Evolutionary conservation across 257 asterid species (phyloP).

Genomic region (Perilla frutescens): DNA sequence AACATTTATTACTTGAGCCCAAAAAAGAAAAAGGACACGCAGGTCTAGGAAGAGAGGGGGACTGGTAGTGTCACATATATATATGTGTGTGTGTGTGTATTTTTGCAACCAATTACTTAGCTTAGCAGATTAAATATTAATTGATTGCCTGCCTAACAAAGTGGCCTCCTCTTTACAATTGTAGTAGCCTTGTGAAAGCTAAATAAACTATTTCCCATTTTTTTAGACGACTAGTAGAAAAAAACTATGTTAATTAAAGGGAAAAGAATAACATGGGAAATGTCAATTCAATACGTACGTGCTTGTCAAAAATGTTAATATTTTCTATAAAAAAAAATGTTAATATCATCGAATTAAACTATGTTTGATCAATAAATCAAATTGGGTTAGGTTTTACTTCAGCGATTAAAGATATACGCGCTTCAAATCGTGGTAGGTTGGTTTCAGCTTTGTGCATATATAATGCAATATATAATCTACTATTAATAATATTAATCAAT

Average conservation of each 20-base stretch:
- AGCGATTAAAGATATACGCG: too few relatives aligned
- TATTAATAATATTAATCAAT: too few relatives aligned
- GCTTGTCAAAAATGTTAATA: too few relatives aligned
- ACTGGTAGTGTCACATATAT: not conserved
- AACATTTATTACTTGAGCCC: constrained; percentile 29
- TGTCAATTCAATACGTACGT: too few relatives aligned
- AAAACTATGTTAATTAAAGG: not conserved
- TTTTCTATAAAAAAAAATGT: too few relatives aligned
- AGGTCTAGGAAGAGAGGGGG: constrained; percentile 13
- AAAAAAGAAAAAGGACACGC: not conserved
- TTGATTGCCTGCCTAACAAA: constrained; percentile 34
- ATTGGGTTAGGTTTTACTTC: too few relatives aligned
- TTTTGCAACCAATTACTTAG: constrained; percentile 13
- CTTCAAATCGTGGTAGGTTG: too few relatives aligned
- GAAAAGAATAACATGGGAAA: not conserved
- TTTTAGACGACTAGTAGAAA: not conserved
- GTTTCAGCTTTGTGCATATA: too few relatives aligned
- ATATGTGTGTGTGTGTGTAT: not conserved
- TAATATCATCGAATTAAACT: too few relatives aligned
- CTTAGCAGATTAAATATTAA: constrained; percentile 21
- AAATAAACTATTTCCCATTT: constrained; percentile 25
- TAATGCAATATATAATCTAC: too few relatives aligned
- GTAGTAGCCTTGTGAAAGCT: constrained; percentile 24
- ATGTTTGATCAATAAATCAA: too few relatives aligned
- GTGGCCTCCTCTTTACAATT: constrained; percentile 15